Evolutionary conservation across 345 rosid genomes (phyloP).

Genomic region (Laguncularia racemosa): DNA sequence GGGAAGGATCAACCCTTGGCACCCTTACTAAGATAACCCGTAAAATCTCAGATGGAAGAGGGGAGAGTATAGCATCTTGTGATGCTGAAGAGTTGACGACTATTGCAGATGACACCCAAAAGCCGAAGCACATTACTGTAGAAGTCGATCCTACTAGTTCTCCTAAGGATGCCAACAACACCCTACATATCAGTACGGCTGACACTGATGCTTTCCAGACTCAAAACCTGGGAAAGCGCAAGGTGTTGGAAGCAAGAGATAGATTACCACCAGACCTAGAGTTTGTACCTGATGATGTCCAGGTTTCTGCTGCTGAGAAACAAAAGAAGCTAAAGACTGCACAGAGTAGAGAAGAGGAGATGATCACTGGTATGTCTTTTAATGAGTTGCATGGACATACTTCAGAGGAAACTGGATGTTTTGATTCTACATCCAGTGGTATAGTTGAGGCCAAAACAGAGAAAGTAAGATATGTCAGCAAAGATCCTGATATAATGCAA

Average conservation of each 20-base stretch:
- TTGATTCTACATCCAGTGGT: conserved; percentile 18
- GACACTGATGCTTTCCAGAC: conserved; percentile 14
- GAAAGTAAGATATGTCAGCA: conserved; percentile 1
- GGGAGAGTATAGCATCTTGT: conserved; percentile 17
- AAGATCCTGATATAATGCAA: background rate
- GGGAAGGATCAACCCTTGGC: conserved; percentile 27
- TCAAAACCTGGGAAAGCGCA: conserved; percentile 54
- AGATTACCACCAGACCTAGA: conserved; percentile 10
- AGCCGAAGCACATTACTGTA: conserved; percentile 17
- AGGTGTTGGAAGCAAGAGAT: conserved; percentile 25
- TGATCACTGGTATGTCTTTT: conserved; percentile 11
- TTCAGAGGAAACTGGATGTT: conserved; percentile 14
- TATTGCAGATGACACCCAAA: conserved; percentile 18
- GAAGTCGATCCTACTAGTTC: conserved; percentile 10
- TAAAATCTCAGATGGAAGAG: conserved; percentile 29
- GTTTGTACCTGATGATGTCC: conserved; percentile 18
- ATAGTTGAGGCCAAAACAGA: conserved; percentile 16
- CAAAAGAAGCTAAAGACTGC: background rate
- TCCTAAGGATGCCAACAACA: conserved; percentile 24
- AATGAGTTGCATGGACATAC: conserved; percentile 20
- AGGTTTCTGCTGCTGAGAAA: conserved; percentile 20
- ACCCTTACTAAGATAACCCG: conserved; percentile 19
- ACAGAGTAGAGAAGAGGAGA: conserved; percentile 18
- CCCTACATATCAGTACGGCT: conserved; percentile 27
- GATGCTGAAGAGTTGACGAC: conserved; percentile 24